phyloP scores from a whole-genome alignment of 176 grass and related monocot genomes.

The Lolium perenne region DNA sequence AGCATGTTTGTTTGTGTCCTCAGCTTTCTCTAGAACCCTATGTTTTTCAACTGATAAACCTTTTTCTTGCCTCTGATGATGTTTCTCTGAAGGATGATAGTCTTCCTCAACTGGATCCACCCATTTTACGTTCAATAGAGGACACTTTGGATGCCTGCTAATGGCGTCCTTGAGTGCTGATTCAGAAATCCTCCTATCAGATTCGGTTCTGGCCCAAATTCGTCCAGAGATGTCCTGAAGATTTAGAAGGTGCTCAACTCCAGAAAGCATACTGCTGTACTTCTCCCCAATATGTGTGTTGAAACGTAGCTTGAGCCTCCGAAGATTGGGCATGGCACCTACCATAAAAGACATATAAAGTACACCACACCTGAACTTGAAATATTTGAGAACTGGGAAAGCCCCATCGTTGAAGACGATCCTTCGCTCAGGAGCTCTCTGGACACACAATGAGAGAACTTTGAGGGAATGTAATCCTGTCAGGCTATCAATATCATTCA shows the following conservation, averaged over 20 bases:
- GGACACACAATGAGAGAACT: too few relatives aligned
- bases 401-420: too few relatives aligned
- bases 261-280: neutral
- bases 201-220: neutral
- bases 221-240: neutral
- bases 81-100: neutral
- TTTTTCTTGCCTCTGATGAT: neutral
- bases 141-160: conserved; percentile 14
- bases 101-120: conserved; percentile 11
- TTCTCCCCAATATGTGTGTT: neutral
- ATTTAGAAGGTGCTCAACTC: conserved; percentile 10
- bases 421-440: too few relatives aligned
- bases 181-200: neutral
- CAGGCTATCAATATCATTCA: too few relatives aligned
- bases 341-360: too few relatives aligned
- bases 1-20: neutral
- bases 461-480: too few relatives aligned
- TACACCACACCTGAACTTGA: too few relatives aligned
- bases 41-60: neutral
- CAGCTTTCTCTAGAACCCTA: neutral
- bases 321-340: neutral
- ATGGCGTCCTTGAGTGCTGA: neutral
- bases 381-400: too few relatives aligned
- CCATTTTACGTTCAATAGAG: neutral
- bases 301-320: neutral